Base-by-base conservation (phyloP, 192 early-diverging fungal genomes). In the Gryganskiella cystojenkinii region DNA sequence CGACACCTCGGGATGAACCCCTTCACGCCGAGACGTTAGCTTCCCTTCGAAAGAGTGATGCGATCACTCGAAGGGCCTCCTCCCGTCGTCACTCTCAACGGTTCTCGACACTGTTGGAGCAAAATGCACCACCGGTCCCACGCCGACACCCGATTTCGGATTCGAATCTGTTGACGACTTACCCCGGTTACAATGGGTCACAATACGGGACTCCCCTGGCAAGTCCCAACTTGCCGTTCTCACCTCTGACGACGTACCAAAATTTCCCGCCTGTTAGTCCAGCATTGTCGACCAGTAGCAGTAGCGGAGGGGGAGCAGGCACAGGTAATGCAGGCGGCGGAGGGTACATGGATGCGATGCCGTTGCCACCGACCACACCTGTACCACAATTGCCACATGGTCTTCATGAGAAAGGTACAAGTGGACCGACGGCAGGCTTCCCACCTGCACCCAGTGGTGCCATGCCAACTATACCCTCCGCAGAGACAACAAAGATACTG, bases 1-100 rank as follows among this genome's bases (percentile, higher is more conserved):
- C 71, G 14, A 42, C 72, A 13, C 59, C 65, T 15, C 51, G 20
- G 9, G 72, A 76, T n/a, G 72, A 76, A 28, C 64, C 51, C 19
- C 42, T 50, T 40, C 72, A 76, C 43, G 72, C 72, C 14, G 72
- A 76, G 30, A 76, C 72, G 5, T 52, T 76, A 20, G 72, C 72
- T 2, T 76, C 72, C 22, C 72, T 76, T n/a, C 74, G 74, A 13
- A 78, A 78, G 22, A 78, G 66, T 27, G 74, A 78, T 40, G 50
- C 66, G 19, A 69, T 78, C 49, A 78, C 66, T 2, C 33, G 66
- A 47, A 59, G 74, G n/a, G 74, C 74, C 15, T 78, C 66, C 15
- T 78, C 74, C 17, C 59, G 74, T 20, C 74, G 74, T 10, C 66
- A 78, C 24, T 78, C 74, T 1, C 74, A 78, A 22, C 66, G 74